Percentiles rank a stretch among this genome's conserved stretches.
These are phyloP conservation scores for Potentilla sterilis DNA, from an alignment of 306 rosid genomes.

Conservation along the genomic window DNA sequence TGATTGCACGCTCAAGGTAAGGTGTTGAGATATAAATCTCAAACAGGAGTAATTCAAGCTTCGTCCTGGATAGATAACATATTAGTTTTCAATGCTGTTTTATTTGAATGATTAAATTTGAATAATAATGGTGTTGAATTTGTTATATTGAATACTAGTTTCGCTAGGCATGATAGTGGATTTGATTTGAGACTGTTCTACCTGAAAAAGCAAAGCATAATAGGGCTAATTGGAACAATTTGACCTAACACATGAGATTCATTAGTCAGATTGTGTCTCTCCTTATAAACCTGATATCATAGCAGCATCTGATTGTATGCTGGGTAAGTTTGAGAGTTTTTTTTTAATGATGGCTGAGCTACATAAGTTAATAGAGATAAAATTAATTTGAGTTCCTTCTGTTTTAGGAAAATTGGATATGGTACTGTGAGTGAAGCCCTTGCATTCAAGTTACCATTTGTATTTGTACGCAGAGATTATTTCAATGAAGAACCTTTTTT, in stretches of 20 bases:
- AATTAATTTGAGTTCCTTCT: conserved; percentile 5
- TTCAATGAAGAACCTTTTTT: conserved; percentile 97
- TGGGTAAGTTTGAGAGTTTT: conserved; percentile 50
- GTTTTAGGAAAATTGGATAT: conserved; percentile 93
- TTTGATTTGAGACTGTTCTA: too few species aligned
- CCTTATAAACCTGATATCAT: conserved; percentile 88
- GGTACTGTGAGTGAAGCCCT: conserved; percentile 94
- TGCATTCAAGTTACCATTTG: conserved; percentile 86
- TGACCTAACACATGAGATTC: too few species aligned
- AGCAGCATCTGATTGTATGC: conserved; percentile 97
- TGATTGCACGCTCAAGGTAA: conserved; percentile 90
- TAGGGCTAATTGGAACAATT: too few species aligned
- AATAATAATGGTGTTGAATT: too few species aligned
- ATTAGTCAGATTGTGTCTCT: too few species aligned
- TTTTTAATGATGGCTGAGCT: conserved; percentile 22
- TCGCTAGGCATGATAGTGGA: too few species aligned
- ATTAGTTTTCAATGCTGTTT: not conserved
- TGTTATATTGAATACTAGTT: too few species aligned
- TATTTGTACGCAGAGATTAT: conserved; percentile 95
- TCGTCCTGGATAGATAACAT: too few species aligned
- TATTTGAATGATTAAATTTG: too few species aligned
- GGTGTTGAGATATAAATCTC: too few species aligned
- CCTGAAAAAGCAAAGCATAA: too few species aligned
- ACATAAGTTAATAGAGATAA: conserved; percentile 8
- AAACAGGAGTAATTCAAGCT: too few species aligned